Evolutionary conservation across 148 eudicot species (phyloP).

Genomic region (Rhododendron simsii): DNA sequence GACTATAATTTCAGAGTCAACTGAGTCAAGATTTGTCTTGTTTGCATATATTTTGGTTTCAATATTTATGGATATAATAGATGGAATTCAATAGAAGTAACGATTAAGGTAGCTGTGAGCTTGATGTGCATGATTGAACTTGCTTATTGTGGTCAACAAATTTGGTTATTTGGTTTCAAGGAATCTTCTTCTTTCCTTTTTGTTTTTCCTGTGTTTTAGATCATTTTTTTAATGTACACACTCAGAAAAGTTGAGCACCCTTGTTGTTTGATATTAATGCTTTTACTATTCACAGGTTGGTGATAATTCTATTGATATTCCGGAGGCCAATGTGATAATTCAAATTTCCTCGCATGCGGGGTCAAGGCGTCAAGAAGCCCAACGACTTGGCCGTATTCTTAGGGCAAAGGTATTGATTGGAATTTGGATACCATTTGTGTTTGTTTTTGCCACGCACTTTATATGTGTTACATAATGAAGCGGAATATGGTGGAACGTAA

Average conservation of each 20-base stretch:
- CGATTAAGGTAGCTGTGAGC: not conserved
- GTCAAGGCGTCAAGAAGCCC: constrained; percentile 99
- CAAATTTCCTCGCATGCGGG: constrained; percentile 99
- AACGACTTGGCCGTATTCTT: constrained; percentile 99
- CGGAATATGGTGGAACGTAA: not conserved
- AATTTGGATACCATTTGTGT: not conserved
- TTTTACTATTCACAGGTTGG: constrained; percentile 36
- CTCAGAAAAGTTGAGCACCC: not conserved
- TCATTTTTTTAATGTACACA: not conserved
- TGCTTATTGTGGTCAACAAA: not conserved
- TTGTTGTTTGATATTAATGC: constrained; percentile 3
- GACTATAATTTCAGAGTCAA: not conserved
- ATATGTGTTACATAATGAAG: not conserved
- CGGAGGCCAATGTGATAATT: constrained; percentile 75
- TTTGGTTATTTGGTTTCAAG: not conserved
- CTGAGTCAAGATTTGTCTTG: not conserved
- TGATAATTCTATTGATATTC: constrained; percentile 58
- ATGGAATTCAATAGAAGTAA: not conserved
- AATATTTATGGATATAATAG: too few relatives aligned
- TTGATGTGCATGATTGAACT: constrained; percentile 1
- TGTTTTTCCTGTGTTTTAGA: not conserved
- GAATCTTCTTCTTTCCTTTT: not conserved
- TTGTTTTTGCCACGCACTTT: not conserved
- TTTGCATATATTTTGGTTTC: not conserved
- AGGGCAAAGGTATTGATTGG: constrained; percentile 76